Evolutionary conservation across 208 protist genomes (phyloP).

Genomic region (Strigomonas oncopelti): DNA sequence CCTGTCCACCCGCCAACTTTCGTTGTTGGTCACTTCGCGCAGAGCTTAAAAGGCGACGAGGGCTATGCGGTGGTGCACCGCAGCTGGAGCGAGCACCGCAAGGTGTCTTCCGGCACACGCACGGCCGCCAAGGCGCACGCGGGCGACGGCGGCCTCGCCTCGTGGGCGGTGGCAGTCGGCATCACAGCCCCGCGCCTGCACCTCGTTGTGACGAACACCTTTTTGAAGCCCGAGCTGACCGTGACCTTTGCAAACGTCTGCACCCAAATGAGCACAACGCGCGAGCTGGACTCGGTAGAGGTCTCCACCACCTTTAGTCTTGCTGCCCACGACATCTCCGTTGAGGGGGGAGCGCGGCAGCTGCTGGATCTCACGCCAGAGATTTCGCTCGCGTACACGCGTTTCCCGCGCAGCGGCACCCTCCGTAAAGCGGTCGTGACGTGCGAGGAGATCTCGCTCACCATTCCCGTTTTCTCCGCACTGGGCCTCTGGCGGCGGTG

Average conservation of each 20-base stretch:
- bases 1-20: not conserved
- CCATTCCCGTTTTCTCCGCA: constrained; percentile 23
- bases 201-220: not conserved
- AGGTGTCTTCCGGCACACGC: not conserved
- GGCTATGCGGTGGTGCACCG: not conserved
- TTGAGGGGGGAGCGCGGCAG: not conserved
- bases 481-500: constrained; percentile 11
- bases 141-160: not conserved
- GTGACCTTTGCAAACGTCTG: not conserved
- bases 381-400: not conserved
- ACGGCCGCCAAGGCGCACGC: not conserved
- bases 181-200: not conserved
- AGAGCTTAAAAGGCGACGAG: not conserved
- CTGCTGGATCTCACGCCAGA: not conserved
- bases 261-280: not conserved
- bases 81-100: not conserved
- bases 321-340: not conserved
- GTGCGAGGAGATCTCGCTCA: constrained; percentile 25
- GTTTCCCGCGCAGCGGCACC: not conserved
- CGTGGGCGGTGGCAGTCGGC: not conserved
- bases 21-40: not conserved
- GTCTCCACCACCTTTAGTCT: not conserved
- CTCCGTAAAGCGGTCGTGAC: constrained; percentile 16
- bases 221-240: not conserved
- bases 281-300: not conserved